Percentiles rank a stretch among this genome's conserved stretches.
Evolutionary conservation across 1,139 yeast genomes (phyloP).

Genomic region (Suhomyces maxii): DNA sequence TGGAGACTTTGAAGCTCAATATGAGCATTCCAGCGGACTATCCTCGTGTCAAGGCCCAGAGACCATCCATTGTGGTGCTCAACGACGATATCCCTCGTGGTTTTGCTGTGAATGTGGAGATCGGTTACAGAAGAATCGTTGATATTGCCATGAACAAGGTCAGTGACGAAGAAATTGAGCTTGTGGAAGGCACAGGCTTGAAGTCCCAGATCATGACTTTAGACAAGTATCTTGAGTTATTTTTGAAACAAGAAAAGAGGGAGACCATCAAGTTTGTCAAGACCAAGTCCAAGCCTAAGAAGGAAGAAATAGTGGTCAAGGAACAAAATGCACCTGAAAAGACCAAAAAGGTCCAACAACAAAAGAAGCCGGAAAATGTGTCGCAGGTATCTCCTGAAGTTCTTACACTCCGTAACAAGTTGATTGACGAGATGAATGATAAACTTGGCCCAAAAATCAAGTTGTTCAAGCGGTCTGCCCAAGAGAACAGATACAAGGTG

Average conservation of each 20-base stretch:
- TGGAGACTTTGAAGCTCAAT: constrained; percentile 50
- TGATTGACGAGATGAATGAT: constrained; percentile 24
- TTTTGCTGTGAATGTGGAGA: constrained; percentile 62
- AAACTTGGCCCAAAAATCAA: constrained; percentile 26
- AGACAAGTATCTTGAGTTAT: constrained; percentile 57
- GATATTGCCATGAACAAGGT: constrained; percentile 29
- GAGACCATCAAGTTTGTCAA: constrained; percentile 49
- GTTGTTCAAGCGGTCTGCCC: constrained; percentile 25
- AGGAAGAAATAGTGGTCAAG: not conserved
- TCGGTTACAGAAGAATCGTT: constrained; percentile 58
- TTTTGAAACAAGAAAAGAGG: constrained; percentile 58
- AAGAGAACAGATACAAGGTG: constrained; percentile 22
- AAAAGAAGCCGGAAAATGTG: not conserved
- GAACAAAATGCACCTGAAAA: not conserved
- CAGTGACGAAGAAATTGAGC: constrained; percentile 28
- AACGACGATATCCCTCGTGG: constrained; percentile 76
- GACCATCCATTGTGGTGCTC: constrained; percentile 52
- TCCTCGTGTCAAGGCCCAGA: constrained; percentile 39
- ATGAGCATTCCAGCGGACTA: constrained; percentile 56
- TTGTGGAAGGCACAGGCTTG: constrained; percentile 51
- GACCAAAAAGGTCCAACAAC: not conserved
- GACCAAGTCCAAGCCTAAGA: constrained; percentile 10
- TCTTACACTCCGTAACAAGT: constrained; percentile 16
- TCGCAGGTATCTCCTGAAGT: constrained; percentile 11
- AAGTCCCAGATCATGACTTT: constrained; percentile 55